Evolutionary conservation across 345 rosid species (phyloP), one percentile per base, ranked within the genome.

Genomic region (Syzygium grande): DNA sequence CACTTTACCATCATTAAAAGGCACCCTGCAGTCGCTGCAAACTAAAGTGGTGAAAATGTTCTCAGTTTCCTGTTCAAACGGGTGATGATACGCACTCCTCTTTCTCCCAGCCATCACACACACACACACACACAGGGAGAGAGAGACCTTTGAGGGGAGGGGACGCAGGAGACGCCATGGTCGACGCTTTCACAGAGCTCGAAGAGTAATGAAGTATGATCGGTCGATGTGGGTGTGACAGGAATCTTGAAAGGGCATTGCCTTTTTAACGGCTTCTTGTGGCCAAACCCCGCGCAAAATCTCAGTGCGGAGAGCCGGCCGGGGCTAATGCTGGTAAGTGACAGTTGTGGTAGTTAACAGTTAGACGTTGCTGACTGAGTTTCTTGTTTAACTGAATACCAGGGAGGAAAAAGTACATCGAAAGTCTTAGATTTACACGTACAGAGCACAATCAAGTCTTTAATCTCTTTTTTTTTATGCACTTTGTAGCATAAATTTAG

Each of bases 111-210:
- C 78, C 38, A 19, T 55, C n/a, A 53, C 61, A 58, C 51, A 16
- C 11, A 29, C n/a, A n/a, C n/a, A n/a, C 46, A 9, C 4, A 38
- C 3, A 88, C 17, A 59, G 61, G 83, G 30, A 86, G 91, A 89
- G 73, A 91, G 89, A 89, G 65, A 96, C 99, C 98, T 90, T 93
- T 94, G 87, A 95, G 96, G 29, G 99, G 97, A 86, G 91, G 88
- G 90, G 98, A 90, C 88, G 97, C 97, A 90, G 94, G 95, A 49
- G 94, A 88, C 41, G 97, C 97, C 99, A 97, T 96, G 85, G 88
- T 22, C 30, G 41, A 73, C 43, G 13, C 49, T 73, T 38, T 19
- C 80, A 19, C 80, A 38, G 80, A 73, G 80, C 80, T 34, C 49
- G 21, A 38, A 73, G 8, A 34, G 4, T 0, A 0, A 0, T 15